phyloP scores from a whole-genome alignment of 371 early-diverging fungal genomes.

The Rhizopus arrhizus region DNA sequence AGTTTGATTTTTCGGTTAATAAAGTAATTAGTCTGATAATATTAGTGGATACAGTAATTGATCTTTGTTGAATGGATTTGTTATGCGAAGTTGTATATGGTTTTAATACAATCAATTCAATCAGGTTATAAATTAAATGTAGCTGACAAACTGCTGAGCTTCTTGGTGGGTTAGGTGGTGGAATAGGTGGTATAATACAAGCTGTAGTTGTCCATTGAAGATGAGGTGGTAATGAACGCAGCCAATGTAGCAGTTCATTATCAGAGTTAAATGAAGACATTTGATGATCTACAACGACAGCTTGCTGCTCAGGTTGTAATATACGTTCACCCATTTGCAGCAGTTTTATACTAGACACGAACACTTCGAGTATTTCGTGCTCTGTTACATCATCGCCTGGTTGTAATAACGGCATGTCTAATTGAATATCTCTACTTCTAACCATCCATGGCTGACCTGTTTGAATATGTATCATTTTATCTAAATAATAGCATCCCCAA shows the following conservation, averaged over 20 bases:
- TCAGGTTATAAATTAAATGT: constrained; percentile 34
- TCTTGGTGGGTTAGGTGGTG: constrained; percentile 16
- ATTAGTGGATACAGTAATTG: constrained; percentile 21
- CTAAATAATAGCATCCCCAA: constrained; percentile 39
- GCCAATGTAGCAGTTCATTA: constrained; percentile 29
- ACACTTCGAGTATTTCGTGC: constrained; percentile 31
- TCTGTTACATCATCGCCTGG: constrained; percentile 36
- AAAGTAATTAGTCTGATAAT: constrained; percentile 18
- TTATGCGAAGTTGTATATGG: constrained; percentile 26
- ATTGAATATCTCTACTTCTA: constrained; percentile 24
- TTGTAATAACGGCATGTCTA: constrained; percentile 36
- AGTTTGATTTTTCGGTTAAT: constrained; percentile 9
- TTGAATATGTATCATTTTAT: constrained; percentile 30
- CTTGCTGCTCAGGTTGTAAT: constrained; percentile 21
- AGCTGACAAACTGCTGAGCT: constrained; percentile 25
- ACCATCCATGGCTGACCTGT: constrained; percentile 33
- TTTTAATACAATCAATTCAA: constrained; percentile 27
- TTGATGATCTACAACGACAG: constrained; percentile 23
- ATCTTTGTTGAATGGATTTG: constrained; percentile 26
- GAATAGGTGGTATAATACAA: constrained; percentile 2
- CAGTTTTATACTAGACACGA: constrained; percentile 30
- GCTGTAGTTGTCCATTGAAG: constrained; percentile 36
- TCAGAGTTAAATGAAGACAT: constrained; percentile 19
- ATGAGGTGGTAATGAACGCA: constrained; percentile 28
- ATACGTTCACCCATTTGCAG: constrained; percentile 30